Conservation (phyloP, 345 rosid genomes). For the Draba incana region DNA sequence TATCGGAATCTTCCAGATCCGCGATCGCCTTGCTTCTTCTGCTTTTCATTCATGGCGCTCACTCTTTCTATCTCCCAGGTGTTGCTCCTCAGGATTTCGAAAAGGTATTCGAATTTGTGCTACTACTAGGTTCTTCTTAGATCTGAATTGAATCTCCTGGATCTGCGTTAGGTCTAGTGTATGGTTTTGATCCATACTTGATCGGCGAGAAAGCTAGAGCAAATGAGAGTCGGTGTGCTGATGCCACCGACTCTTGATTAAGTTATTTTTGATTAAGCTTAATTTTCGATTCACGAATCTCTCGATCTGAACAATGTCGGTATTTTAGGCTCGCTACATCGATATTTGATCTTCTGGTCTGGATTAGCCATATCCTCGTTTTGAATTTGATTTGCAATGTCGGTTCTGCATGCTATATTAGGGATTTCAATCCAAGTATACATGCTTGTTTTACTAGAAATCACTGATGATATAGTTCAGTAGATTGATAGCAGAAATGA, state of each 20-base stretch:
- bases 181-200: conserved; percentile 9
- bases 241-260: conserved; percentile 17
- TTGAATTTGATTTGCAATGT: background rate
- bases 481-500: background rate
- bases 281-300: background rate
- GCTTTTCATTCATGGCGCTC: conserved; percentile 57
- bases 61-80: conserved; percentile 96
- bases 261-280: conserved; percentile 6
- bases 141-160: conserved; percentile 40
- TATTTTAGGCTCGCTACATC: conserved; percentile 12
- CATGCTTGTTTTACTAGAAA: conserved; percentile 10
- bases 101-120: conserved; percentile 49
- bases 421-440: background rate
- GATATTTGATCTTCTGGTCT: background rate
- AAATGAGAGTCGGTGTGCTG: conserved; percentile 19
- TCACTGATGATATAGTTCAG: background rate
- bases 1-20: conserved; percentile 31
- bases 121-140: conserved; percentile 28
- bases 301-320: conserved; percentile 39
- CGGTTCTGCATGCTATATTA: conserved; percentile 13
- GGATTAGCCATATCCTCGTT: too few species aligned
- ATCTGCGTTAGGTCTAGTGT: conserved; percentile 7
- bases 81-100: conserved; percentile 94
- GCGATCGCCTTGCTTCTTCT: conserved; percentile 44
- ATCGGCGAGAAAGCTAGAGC: background rate